phyloP scores from a whole-genome alignment of 352 stramenopile genomes.

The Aphanomyces cochlioides region DNA sequence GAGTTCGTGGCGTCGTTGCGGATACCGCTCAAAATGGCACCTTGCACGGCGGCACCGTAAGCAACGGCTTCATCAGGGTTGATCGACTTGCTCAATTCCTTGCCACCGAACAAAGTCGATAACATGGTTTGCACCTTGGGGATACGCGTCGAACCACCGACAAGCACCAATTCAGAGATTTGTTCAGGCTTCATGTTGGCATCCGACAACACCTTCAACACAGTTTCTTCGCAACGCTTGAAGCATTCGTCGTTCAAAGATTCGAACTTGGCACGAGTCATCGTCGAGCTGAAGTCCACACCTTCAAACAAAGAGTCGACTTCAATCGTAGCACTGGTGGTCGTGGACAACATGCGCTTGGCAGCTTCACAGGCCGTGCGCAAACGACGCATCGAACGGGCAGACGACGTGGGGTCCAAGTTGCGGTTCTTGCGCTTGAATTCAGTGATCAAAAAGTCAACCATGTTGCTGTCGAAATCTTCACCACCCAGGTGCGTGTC shows the following conservation, averaged over 20 bases:
- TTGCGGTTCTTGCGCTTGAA: constrained; percentile 51
- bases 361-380: constrained; percentile 88
- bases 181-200: constrained; percentile 38
- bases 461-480: constrained; percentile 89
- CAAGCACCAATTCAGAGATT: constrained; percentile 35
- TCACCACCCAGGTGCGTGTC: constrained; percentile 89
- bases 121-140: constrained; percentile 49
- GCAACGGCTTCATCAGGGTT: constrained; percentile 60
- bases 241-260: constrained; percentile 86
- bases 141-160: constrained; percentile 43
- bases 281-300: constrained; percentile 89
- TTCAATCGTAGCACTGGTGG: constrained; percentile 82
- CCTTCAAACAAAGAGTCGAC: constrained; percentile 91
- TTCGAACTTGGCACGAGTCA: constrained; percentile 89
- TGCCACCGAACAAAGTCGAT: constrained; percentile 49
- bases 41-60: constrained; percentile 42
- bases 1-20: constrained; percentile 31
- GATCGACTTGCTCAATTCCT: constrained; percentile 51
- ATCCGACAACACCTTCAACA: constrained; percentile 37
- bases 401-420: constrained; percentile 69
- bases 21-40: constrained; percentile 32
- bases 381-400: constrained; percentile 75
- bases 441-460: constrained; percentile 86
- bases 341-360: constrained; percentile 88
- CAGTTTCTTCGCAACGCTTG: constrained; percentile 77